Evolutionary conservation across 2,329 filamentous ascomycete species (phyloP).

Genomic region (Verticillium nubilum): DNA sequence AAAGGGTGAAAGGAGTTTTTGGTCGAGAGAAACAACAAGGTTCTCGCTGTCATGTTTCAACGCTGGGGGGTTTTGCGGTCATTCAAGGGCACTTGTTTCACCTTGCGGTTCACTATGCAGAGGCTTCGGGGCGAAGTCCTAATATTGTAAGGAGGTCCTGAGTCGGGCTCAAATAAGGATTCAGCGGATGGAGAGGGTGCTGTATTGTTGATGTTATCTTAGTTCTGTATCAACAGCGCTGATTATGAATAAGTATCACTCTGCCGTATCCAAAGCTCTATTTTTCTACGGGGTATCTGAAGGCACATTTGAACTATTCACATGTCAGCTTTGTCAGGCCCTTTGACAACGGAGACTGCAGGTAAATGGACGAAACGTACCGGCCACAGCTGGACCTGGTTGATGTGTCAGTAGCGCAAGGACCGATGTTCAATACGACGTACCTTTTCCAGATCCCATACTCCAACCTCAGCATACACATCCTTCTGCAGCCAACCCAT

Average conservation of each 20-base stretch:
- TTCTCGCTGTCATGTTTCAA: not conserved
- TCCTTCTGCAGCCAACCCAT: conserved; percentile 63
- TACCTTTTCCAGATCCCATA: conserved; percentile 75
- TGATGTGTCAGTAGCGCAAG: conserved; percentile 1
- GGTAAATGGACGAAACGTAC: conserved; percentile 19
- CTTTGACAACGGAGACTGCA: too few relatives aligned
- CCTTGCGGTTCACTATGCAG: not conserved
- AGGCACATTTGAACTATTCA: conserved; percentile 33
- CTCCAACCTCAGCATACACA: conserved; percentile 64
- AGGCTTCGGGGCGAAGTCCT: not conserved
- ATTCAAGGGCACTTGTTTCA: not conserved
- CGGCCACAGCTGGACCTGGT: conserved; percentile 44
- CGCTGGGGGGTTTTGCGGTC: not conserved
- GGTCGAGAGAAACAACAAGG: not conserved
- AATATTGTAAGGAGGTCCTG: not conserved
- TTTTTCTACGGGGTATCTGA: conserved; percentile 22
- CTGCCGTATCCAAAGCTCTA: not conserved
- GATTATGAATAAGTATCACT: not conserved
- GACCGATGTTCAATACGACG: conserved; percentile 8
- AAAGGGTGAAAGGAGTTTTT: not conserved
- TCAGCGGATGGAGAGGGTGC: not conserved
- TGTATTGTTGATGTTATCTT: not conserved
- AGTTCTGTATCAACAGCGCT: not conserved
- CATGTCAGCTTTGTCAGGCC: conserved; percentile 2
- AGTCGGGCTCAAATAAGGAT: not conserved